Evolutionary conservation across 2,329 filamentous ascomycete species (phyloP), one percentile per base, ranked within the genome.

Genomic region (Fusarium lateritium): DNA sequence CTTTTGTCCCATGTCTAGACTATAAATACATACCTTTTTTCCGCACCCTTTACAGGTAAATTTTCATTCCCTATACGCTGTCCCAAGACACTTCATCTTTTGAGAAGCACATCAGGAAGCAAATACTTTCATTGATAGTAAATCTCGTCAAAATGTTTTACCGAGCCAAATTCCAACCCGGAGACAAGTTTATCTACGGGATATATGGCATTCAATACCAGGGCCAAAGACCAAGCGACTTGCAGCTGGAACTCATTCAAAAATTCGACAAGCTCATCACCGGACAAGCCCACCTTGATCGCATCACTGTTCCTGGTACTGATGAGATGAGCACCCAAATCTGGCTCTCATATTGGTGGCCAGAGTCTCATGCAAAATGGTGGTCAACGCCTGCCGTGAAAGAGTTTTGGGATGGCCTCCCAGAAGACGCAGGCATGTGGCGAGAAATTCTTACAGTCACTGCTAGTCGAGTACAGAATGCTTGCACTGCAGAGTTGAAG

Each of bases 271-370:
- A 24, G 28, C 19, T 36, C 31, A 49, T 49, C 7, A 24, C 31
- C 14, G 31, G 45, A 34, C 15, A 36, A 3, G 31, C 10, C 0
- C 31, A 49, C 15, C 19, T 49, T 36, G 45, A 49, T 1, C 31
- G 15, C 10, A 36, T 49, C 26, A 10, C 45, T 2, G 19, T 49
- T 4, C 34, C 24, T 7, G 47, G 34, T 2, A 17, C 22, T 40
- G 4, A 40, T 40, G 24, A 28, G 3, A 17, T 51, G 47, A 51
- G 34, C n/a, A n/a, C 34, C n/a, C 24, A 31, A 6, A 40, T 51
- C 6, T 40, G 47, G 47, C 47, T 51, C 24, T 40, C 34, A 9
- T 51, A 51, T 40, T 51, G 34, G 34, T 40, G 47, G 47, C 34
- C 34, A 40, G 34, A 51, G 4, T 31, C 34, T 3, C 22, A 51